Conservation (phyloP, 768 basidiomycete genomes). For the Ramaria sp. region DNA sequence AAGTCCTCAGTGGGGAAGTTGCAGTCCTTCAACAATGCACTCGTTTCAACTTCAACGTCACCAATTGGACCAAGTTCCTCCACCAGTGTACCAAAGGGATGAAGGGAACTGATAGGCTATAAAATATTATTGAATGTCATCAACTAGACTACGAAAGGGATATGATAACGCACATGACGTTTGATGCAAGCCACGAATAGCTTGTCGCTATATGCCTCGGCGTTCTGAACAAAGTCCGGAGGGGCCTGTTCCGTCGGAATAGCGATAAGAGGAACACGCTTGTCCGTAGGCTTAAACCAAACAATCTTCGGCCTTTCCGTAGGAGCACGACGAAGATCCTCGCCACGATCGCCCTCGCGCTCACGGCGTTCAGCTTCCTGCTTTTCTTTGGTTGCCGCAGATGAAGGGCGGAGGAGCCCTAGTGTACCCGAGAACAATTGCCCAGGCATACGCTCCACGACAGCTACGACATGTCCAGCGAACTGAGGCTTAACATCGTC, state of each 20-base stretch:
- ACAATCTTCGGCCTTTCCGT: slow-evolving; percentile 96
- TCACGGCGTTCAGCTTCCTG: slow-evolving; percentile 97
- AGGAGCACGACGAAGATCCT: slow-evolving; percentile 66
- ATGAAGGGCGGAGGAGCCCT: slow-evolving; percentile 88
- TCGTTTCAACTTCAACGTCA: slow-evolving; percentile 97
- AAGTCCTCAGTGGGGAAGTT: slow-evolving; percentile 99
- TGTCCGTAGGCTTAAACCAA: slow-evolving; percentile 99
- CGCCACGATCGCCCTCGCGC: slow-evolving; percentile 86
- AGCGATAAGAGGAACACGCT: slow-evolving; percentile 95
- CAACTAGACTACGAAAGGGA: slow-evolving; percentile 12
- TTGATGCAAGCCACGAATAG: slow-evolving; percentile 98
- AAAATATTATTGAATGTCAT: slow-evolving; percentile 19
- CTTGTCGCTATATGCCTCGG: slow-evolving; percentile 81
- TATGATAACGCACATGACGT: slow-evolving; percentile 60
- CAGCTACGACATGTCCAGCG: slow-evolving; percentile 98
- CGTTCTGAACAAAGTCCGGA: slow-evolving; percentile 88
- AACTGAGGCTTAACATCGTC: slow-evolving; percentile 98
- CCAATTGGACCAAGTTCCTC: slow-evolving; percentile 98
- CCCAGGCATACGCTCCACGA: slow-evolving; percentile 97
- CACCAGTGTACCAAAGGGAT: slow-evolving; percentile 96
- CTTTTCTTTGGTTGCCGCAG: slow-evolving; percentile 96
- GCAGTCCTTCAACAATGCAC: slow-evolving; percentile 94
- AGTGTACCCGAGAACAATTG: slow-evolving; percentile 97
- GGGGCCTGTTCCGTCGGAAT: slow-evolving; percentile 99
- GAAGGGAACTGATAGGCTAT: slow-evolving; percentile 88